Conservation (phyloP, 352 stramenopile species). For the Phytopythium montanum region DNA sequence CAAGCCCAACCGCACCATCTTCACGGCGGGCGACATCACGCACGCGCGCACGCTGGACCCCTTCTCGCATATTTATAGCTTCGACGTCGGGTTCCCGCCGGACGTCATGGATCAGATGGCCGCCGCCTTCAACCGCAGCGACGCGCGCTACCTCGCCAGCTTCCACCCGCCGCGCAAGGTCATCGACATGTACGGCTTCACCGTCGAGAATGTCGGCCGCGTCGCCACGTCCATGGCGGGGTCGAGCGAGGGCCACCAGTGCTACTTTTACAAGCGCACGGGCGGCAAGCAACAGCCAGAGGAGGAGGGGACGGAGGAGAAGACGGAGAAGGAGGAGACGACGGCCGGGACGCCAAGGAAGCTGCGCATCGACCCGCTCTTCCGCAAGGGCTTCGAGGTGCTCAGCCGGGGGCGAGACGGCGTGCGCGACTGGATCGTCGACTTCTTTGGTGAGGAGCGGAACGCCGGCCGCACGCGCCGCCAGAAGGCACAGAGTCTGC, state of each 20-base stretch:
- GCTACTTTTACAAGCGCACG: conserved; percentile 93
- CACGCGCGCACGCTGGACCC: conserved; percentile 93
- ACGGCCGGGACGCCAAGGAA: conserved; percentile 14
- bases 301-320: no score
- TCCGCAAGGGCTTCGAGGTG: conserved; percentile 73
- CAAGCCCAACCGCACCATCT: conserved; percentile 74
- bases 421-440: conserved; percentile 67
- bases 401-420: conserved; percentile 69
- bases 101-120: conserved; percentile 92
- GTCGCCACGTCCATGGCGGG: conserved; percentile 93
- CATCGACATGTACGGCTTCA: conserved; percentile 92
- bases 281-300: conserved; percentile 10
- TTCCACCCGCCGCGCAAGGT: conserved; percentile 92
- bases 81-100: conserved; percentile 97
- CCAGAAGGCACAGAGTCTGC: conserved; percentile 42
- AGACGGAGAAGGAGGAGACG: no score
- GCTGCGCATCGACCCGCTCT: conserved; percentile 74
- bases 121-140: conserved; percentile 91
- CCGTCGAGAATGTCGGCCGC: conserved; percentile 89
- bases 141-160: conserved; percentile 92
- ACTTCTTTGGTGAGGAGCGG: conserved; percentile 67
- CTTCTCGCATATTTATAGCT: conserved; percentile 99
- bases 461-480: conserved; percentile 62
- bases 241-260: conserved; percentile 95
- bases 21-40: conserved; percentile 94